Percentiles rank a stretch among this genome's conserved stretches.
phyloP scores from a whole-genome alignment of 768 basidiomycete species.

The Rubroboletus pulcherrimus region DNA sequence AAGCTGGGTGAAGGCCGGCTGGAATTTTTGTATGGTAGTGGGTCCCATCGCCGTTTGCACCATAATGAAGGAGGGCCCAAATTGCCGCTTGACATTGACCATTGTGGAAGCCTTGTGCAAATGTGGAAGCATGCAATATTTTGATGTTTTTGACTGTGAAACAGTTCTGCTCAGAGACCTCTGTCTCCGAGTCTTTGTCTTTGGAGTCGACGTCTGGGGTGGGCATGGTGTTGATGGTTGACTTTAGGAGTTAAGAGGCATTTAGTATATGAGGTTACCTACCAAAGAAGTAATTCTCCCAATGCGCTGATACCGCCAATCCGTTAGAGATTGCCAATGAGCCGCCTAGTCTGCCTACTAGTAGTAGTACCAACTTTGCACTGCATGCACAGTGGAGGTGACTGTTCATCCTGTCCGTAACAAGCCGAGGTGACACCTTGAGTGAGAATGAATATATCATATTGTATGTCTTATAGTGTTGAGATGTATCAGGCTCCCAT shows the following conservation, averaged over 20 bases:
- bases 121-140: not conserved
- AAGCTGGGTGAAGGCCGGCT: not conserved
- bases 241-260: not conserved
- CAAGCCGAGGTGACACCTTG: not conserved
- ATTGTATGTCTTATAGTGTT: not conserved
- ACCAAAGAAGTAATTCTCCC: not conserved
- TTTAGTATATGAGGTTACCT: not conserved
- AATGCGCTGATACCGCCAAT: not conserved
- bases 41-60: not conserved
- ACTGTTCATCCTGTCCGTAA: not conserved
- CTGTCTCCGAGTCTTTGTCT: too few relatives aligned
- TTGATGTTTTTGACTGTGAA: not conserved
- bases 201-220: not conserved
- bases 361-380: not conserved
- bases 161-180: not conserved
- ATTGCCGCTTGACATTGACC: not conserved
- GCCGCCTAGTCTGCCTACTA: too few relatives aligned
- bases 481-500: not conserved
- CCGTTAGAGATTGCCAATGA: not conserved
- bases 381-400: not conserved
- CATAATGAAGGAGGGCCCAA: not conserved
- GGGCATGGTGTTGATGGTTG: not conserved
- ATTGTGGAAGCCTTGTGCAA: not conserved
- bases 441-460: not conserved
- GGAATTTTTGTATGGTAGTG: not conserved